Base-by-base conservation (phyloP, 1,139 yeast species). In the Yamadazyma sp. region DNA sequence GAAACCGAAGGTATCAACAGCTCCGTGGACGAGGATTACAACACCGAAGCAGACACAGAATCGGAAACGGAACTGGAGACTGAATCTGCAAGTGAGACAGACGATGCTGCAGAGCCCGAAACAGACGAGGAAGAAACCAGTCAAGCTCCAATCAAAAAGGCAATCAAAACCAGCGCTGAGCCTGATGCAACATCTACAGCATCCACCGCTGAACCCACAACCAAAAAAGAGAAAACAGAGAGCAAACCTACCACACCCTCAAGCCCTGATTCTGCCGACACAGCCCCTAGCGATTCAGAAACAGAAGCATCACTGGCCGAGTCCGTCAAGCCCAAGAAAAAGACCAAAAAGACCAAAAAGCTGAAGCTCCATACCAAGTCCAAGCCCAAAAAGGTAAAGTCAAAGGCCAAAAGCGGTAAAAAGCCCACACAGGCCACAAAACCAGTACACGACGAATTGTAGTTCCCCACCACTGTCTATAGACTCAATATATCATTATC, bases 391-490 rank as follows among this genome's bases (percentile, higher is more conserved):
- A 27, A 36, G 16, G 39, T n/a, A 8, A 25, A 29, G 28, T 5
- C 25, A 10, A 20, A 34, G 16, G 18, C 34, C 16, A 23, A 18
- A 17, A 23, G 10, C 15, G 15, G 15, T 10, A 28, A 17, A 14
- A 24, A n/a, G 43, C 34, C 38, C 15, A 38, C 15, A 42, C 37
- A 29, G 40, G 29, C 14, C 27, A 7, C 23, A 42, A 31, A n/a
- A 5, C 36, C 43, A 3, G 51, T 45, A 29, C 59, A 56, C 36
- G 62, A 56, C 41, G 62, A 56, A 39, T 54, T 56, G 37, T 56
- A 48, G 40, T 12, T 6, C 12, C 10, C 12, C 15, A 12, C 12
- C 14, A 5, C 11, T 7, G 12, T 27, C 15, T 33, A 26, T 33
- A 24, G 17, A 32, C 17, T 9, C 6, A 23, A 23, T 23, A 32